These are phyloP conservation scores for Manihot esculenta DNA, from an alignment of 441 rosid genomes.

Conservation along the genomic window DNA sequence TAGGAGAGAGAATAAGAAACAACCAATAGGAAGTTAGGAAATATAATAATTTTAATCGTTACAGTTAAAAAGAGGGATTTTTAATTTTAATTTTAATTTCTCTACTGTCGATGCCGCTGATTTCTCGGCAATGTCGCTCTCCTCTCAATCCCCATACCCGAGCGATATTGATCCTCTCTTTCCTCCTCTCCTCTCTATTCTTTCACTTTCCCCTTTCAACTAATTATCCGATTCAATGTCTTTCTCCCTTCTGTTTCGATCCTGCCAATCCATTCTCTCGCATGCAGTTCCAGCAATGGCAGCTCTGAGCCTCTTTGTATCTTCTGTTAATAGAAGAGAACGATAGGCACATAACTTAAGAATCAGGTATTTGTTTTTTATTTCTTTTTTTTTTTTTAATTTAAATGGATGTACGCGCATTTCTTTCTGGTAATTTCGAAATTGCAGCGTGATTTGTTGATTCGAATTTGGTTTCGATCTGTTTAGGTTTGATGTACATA, in stretches of 20 bases:
- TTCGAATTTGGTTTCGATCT: slow-evolving; percentile 4
- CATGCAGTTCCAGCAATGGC: not conserved
- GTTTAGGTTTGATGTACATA: slow-evolving; percentile 26
- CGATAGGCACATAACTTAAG: not conserved
- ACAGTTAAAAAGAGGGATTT: slow-evolving; percentile 1
- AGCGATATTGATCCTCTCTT: slow-evolving; percentile 25
- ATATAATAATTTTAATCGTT: not conserved
- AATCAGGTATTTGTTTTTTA: not conserved
- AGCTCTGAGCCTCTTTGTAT: not conserved
- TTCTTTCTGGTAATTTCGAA: slow-evolving; percentile 1
- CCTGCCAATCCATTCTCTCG: not conserved
- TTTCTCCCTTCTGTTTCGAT: not conserved
- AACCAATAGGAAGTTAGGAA: not conserved
- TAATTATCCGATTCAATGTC: not conserved
- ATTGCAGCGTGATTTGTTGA: not conserved
- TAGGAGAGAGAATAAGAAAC: not conserved
- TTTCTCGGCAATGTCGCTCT: slow-evolving; percentile 49
- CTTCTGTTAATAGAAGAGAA: not conserved
- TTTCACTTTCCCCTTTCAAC: not conserved
- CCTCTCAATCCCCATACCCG: slow-evolving; percentile 24
- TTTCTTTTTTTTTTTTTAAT: not conserved
- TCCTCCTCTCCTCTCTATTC: slow-evolving; percentile 15
- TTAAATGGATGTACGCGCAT: not conserved
- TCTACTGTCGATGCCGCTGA: slow-evolving; percentile 36
- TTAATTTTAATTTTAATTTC: not conserved